Conservation (phyloP, 2,329 filamentous ascomycete species). For the Penicillium sp. region DNA sequence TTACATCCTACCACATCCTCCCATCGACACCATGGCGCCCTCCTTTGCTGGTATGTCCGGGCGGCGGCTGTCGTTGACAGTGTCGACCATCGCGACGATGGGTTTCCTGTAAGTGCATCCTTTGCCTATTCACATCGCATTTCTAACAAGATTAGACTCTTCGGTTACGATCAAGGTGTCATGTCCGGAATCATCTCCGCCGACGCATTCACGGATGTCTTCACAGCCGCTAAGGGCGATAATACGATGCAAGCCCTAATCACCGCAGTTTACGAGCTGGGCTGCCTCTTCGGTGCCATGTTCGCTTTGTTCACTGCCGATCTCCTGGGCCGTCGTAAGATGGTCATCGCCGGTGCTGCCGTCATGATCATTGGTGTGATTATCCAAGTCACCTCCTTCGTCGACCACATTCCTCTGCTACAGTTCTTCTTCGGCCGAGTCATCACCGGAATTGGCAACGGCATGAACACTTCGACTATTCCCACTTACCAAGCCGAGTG, state of each 20-base stretch:
- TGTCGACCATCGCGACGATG: constrained; percentile 67
- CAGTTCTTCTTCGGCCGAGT: constrained; percentile 59
- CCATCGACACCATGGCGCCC: constrained; percentile 53
- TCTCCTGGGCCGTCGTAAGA: constrained; percentile 44
- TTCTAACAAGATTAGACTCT: constrained; percentile 4
- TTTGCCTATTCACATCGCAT: not conserved
- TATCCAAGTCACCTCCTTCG: constrained; percentile 41
- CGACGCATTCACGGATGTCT: constrained; percentile 37
- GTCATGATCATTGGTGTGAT: constrained; percentile 52
- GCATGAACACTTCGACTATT: constrained; percentile 61
- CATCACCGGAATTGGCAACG: constrained; percentile 59
- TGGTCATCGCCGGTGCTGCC: constrained; percentile 61
- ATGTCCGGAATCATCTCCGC: constrained; percentile 46
- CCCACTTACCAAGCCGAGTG: constrained; percentile 61
- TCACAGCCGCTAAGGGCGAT: constrained; percentile 40
- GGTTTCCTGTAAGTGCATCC: constrained; percentile 62
- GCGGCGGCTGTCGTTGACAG: constrained; percentile 58
- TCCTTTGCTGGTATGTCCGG: constrained; percentile 65
- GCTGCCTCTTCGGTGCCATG: constrained; percentile 44
- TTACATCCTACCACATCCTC: no score
- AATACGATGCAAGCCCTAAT: constrained; percentile 43
- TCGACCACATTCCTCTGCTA: constrained; percentile 42
- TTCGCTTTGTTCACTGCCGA: constrained; percentile 43
- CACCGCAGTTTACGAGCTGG: constrained; percentile 39
- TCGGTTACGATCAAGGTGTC: constrained; percentile 38